phyloP scores from a whole-genome alignment of 2,329 filamentous ascomycete genomes.

The Cryphonectria carpinicola region DNA sequence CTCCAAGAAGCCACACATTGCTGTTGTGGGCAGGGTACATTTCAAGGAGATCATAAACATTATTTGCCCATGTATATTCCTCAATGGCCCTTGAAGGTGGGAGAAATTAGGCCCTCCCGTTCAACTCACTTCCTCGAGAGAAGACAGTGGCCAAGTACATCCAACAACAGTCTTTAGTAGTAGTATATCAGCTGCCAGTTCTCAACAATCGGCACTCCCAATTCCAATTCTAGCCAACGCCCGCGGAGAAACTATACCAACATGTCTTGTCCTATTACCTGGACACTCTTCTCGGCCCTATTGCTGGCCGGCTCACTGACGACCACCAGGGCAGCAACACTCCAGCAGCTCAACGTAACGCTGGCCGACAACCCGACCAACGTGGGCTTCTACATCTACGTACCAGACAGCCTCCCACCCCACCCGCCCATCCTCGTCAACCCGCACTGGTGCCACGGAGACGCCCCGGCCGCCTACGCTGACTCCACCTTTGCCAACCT shows the following conservation, averaged over 20 bases:
- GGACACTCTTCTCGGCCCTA: slow-evolving; percentile 7
- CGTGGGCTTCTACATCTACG: slow-evolving; percentile 57
- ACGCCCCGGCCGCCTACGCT: slow-evolving; percentile 52
- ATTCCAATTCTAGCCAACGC: not conserved
- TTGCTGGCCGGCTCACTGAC: not conserved
- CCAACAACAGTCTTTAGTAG: too few relatives aligned
- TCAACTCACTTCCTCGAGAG: not conserved
- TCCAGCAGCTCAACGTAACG: slow-evolving; percentile 34
- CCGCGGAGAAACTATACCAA: not conserved
- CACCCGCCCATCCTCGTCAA: slow-evolving; percentile 58
- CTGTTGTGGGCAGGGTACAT: not conserved
- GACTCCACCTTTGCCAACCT: slow-evolving; percentile 57
- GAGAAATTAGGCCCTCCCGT: not conserved
- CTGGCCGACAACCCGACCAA: slow-evolving; percentile 54
- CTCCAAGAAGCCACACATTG: not conserved
- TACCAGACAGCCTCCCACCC: slow-evolving; percentile 46
- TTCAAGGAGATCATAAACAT: not conserved
- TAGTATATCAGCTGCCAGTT: not conserved
- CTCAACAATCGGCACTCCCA: not conserved
- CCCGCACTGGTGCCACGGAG: slow-evolving; percentile 61
- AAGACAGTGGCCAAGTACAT: too few relatives aligned
- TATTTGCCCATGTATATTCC: not conserved
- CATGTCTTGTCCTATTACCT: not conserved
- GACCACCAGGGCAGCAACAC: slow-evolving; percentile 32
- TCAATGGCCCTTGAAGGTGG: not conserved